Evolutionary conservation across 805 yeast species (phyloP), one percentile per base, ranked within the genome.

Genomic region (Pichia membranifaciens): DNA sequence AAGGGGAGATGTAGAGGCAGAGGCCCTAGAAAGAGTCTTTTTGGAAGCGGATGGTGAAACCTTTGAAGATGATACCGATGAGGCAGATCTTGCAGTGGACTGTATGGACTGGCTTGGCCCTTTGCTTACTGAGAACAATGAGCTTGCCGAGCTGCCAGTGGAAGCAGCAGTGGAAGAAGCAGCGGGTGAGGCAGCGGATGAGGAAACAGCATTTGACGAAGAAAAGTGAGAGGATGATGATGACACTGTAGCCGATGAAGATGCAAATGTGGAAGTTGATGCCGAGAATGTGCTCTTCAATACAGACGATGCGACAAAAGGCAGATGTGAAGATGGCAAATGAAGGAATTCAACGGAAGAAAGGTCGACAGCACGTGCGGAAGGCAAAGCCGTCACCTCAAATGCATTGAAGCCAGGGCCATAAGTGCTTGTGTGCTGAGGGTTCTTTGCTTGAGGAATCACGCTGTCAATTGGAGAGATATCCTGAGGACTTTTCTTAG

Each of bases 401-500:
- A 52, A 48, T 4, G 44, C 31, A 29, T 32, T 43, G 45, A 49
- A 43, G 4, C 17, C 21, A 4, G 47, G 17, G 15, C 51, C 55
- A 48, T 50, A 52, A 6, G 51, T 49, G 2, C 25, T 33, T 3
- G 44, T 18, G 6, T 16, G 10, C 13, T 22, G 20, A 6, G 55
- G 48, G 25, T 44, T 38, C 25, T 48, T 50, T 3, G 51, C 55
- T 22, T 50, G 45, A 12, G 61, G 52, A 34, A 82, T 73, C 10
- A 62, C 69, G 21, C 25, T 22, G n/a, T 36, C 20, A 33, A 54
- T 51, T 2, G 43, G 37, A 43, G 76, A 75, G 40, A 80, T 71
- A 45, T 76, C 62, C 40, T 58, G 62, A 7, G 57, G 59, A 23
- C 50, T 52, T 4, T 71, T 55, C 18, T 54, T 50, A 43, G 54